Evolutionary conservation across 768 basidiomycete genomes (phyloP), one percentile per base, ranked within the genome.

Genomic region (Astraeus odoratus): DNA sequence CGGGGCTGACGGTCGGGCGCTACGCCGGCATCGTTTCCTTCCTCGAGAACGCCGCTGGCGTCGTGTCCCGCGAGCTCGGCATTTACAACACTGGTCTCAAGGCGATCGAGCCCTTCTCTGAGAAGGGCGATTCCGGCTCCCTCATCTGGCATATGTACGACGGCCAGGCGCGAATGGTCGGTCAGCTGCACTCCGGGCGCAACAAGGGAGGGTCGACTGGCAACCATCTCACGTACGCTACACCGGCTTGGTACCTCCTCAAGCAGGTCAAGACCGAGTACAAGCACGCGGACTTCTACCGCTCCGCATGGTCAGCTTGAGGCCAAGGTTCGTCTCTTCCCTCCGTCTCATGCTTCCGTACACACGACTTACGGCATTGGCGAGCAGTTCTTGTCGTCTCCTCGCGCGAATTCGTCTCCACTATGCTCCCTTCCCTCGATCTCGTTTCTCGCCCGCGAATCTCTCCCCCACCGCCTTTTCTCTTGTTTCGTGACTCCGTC

Each of bases 121-220:
- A 25, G 44, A 48, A 59, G 22, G 70, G 71, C 9, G 68, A 73
- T 54, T 73, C 66, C 6, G 68, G 72, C 26, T 63, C 69, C 1
- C 62, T 67, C 46, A 60, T 73, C 56, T 57, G 42, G 51, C 40
- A 47, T 36, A 42, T 29, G 33, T 56, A 61, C 52, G 52, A 57
- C 38, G 64, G 63, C 48, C 30, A 52, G 42, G 68, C 67, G 23
- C 49, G 58, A 23, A 55, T 65, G 40, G 54, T 57, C 29, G 67
- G 66, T 41, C 44, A 68, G 10, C 54, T 69, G 33, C 68, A 63
- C 35, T 58, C 63, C 23, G 60, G 68, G 52, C 35, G 50, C 43
- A 60, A 60, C 18, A 51, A 55, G 42, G 47, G 50, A 8, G 50
- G 52, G 44, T 59, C 42, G 45, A 29, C 49, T 50, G 27, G 40